Percentiles rank a stretch among this genome's conserved stretches.
These are phyloP conservation scores for Conticribra guillardii DNA, from an alignment of 108 stramenopile species.

Conservation along the genomic window DNA sequence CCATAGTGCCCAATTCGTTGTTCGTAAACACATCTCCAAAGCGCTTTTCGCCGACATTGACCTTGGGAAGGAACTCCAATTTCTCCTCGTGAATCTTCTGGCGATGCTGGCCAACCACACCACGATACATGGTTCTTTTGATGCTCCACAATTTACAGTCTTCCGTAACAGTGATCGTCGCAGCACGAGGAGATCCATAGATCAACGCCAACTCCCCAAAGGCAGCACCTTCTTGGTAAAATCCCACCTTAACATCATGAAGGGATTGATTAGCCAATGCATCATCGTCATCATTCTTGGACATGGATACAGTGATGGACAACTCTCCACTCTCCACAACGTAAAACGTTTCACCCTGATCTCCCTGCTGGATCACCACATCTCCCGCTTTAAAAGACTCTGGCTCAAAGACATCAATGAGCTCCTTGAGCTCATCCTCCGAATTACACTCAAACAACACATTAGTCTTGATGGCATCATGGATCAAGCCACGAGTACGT, in stretches of 20 bases:
- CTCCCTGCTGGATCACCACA: slow-evolving; percentile 72
- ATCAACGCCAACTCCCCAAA: slow-evolving; percentile 88
- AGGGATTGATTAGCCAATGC: slow-evolving; percentile 29
- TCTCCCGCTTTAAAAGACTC: slow-evolving; percentile 35
- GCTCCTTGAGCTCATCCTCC: slow-evolving; percentile 59
- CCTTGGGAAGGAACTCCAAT: slow-evolving; percentile 42
- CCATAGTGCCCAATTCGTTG: slow-evolving; percentile 49
- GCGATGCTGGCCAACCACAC: slow-evolving; percentile 50
- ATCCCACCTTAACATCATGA: slow-evolving; percentile 6
- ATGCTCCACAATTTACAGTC: slow-evolving; percentile 62
- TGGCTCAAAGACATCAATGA: slow-evolving; percentile 78
- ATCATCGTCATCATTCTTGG: slow-evolving; percentile 43
- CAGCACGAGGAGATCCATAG: slow-evolving; percentile 77
- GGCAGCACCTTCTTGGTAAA: slow-evolving; percentile 23
- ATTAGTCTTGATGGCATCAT: slow-evolving; percentile 63
- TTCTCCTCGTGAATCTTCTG: slow-evolving; percentile 38
- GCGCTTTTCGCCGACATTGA: slow-evolving; percentile 23
- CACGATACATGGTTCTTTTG: slow-evolving; percentile 51
- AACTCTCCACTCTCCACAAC: slow-evolving; percentile 65
- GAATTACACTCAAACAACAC: slow-evolving; percentile 63
- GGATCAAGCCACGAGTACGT: slow-evolving; percentile 56
- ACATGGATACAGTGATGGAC: slow-evolving; percentile 66
- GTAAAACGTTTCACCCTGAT: slow-evolving; percentile 82
- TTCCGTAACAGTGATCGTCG: slow-evolving; percentile 57
- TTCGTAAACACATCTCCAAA: slow-evolving; percentile 32